phyloP scores from a whole-genome alignment of 495 filamentous ascomycete species.

The Tuber borchii region DNA sequence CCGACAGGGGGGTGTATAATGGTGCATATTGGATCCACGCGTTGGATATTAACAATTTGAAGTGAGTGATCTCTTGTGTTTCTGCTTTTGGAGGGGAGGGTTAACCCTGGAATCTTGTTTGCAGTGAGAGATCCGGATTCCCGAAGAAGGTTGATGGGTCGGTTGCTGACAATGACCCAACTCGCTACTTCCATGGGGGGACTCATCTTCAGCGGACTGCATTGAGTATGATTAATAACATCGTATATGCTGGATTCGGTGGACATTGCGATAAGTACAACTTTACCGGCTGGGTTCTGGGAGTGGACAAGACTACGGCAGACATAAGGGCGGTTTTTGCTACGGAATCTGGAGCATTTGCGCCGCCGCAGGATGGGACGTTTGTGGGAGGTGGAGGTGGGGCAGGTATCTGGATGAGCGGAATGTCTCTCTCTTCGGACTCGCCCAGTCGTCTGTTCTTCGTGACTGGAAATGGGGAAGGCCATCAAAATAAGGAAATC shows the following conservation, averaged over 20 bases:
- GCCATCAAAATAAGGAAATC: conserved; percentile 43
- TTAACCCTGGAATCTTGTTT: neutral
- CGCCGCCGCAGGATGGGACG: conserved; percentile 35
- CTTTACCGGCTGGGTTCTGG: conserved; percentile 46
- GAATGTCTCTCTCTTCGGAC: conserved; percentile 46
- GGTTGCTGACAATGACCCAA: conserved; percentile 44
- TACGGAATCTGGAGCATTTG: conserved; percentile 42
- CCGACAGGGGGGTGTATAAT: conserved; percentile 19
- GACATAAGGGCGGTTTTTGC: conserved; percentile 41
- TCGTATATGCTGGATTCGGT: conserved; percentile 45
- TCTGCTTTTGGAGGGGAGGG: neutral
- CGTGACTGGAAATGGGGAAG: conserved; percentile 47
- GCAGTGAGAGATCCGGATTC: conserved; percentile 43
- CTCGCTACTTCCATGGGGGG: conserved; percentile 47
- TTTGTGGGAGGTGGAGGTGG: conserved; percentile 43
- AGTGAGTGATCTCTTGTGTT: conserved; percentile 7
- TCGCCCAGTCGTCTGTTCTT: conserved; percentile 43
- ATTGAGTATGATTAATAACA: conserved; percentile 37
- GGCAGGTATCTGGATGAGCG: conserved; percentile 48
- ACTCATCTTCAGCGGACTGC: conserved; percentile 46
- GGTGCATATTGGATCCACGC: conserved; percentile 22
- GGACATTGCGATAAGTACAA: conserved; percentile 50
- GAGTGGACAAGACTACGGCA: conserved; percentile 41
- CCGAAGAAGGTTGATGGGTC: conserved; percentile 45
- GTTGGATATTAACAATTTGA: conserved; percentile 12